Evolutionary conservation across 1,284 basidiomycete species (phyloP).

Genomic region (Puccinia triticina): DNA sequence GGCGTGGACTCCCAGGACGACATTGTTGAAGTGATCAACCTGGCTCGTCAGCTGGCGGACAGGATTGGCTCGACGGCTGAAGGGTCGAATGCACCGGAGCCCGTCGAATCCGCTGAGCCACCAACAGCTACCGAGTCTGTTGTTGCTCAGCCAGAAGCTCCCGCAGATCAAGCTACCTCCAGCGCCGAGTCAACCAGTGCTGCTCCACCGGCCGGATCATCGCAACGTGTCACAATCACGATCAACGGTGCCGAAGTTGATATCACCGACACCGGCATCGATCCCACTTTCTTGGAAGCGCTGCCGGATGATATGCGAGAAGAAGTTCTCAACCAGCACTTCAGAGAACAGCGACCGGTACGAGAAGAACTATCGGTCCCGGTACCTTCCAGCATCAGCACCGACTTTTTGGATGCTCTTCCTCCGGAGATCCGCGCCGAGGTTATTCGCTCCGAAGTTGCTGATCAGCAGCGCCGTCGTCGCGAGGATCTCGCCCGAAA

Average conservation of each 20-base stretch:
- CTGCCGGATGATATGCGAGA: constrained; percentile 98
- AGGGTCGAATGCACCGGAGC: constrained; percentile 58
- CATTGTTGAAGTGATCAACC: constrained; percentile 55
- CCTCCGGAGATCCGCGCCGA: constrained; percentile 95
- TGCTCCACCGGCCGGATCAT: constrained; percentile 55
- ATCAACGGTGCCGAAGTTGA: constrained; percentile 93
- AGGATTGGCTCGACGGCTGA: constrained; percentile 57
- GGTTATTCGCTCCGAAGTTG: constrained; percentile 88
- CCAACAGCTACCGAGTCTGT: constrained; percentile 53
- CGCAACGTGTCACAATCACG: constrained; percentile 74
- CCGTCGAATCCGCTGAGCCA: constrained; percentile 55
- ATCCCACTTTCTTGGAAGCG: constrained; percentile 95
- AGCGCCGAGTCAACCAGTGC: constrained; percentile 20
- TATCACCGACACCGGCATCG: constrained; percentile 98
- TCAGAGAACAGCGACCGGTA: constrained; percentile 72
- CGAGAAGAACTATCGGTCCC: constrained; percentile 67
- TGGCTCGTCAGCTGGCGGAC: constrained; percentile 56
- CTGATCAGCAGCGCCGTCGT: constrained; percentile 73
- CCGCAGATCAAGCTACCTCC: constrained; percentile 42
- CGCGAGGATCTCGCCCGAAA: constrained; percentile 55
- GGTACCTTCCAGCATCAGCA: constrained; percentile 80
- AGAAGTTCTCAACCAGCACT: constrained; percentile 95
- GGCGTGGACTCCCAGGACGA: constrained; percentile 52
- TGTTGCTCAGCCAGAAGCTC: constrained; percentile 16
- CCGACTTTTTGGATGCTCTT: constrained; percentile 93